These are phyloP conservation scores for Chaetomium sp. DNA, from an alignment of 2,329 filamentous ascomycete species.

Conservation along the genomic window DNA sequence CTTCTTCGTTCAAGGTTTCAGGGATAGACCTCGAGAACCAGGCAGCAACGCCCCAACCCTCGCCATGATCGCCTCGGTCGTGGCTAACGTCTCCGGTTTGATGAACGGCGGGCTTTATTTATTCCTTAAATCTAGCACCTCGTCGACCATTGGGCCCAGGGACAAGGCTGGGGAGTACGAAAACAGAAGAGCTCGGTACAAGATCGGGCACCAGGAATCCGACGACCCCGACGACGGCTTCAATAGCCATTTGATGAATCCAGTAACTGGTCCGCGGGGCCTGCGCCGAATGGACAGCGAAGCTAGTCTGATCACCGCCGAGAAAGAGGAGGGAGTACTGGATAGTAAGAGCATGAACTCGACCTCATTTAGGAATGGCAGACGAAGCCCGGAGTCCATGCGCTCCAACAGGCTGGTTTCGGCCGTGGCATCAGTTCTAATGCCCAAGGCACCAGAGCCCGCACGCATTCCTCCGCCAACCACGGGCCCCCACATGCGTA, in stretches of 20 bases:
- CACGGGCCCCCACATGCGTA: constrained; percentile 39
- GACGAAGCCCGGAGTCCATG: constrained; percentile 40
- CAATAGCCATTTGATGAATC: constrained; percentile 43
- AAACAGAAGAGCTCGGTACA: constrained; percentile 48
- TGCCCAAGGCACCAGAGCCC: constrained; percentile 39
- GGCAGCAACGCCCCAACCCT: constrained; percentile 50
- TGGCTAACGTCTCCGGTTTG: constrained; percentile 66
- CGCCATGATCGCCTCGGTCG: constrained; percentile 65
- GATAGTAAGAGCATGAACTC: constrained; percentile 35
- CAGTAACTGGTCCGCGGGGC: constrained; percentile 38
- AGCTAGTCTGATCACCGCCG: constrained; percentile 39
- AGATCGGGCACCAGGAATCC: constrained; percentile 42
- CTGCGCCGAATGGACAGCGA: constrained; percentile 42
- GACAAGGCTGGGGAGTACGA: constrained; percentile 52
- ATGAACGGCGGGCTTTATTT: constrained; percentile 67
- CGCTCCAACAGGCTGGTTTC: constrained; percentile 42
- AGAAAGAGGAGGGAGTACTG: constrained; percentile 41
- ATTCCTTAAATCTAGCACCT: constrained; percentile 65
- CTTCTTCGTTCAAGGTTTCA: constrained; percentile 60
- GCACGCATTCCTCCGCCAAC: constrained; percentile 37
- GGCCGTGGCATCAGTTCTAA: constrained; percentile 18
- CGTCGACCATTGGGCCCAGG: constrained; percentile 55
- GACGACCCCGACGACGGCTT: constrained; percentile 33
- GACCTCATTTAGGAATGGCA: constrained; percentile 29
- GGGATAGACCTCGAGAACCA: constrained; percentile 40